phyloP scores from a whole-genome alignment of 2,329 filamentous ascomycete species.

The Trichoderma aggressivum region DNA sequence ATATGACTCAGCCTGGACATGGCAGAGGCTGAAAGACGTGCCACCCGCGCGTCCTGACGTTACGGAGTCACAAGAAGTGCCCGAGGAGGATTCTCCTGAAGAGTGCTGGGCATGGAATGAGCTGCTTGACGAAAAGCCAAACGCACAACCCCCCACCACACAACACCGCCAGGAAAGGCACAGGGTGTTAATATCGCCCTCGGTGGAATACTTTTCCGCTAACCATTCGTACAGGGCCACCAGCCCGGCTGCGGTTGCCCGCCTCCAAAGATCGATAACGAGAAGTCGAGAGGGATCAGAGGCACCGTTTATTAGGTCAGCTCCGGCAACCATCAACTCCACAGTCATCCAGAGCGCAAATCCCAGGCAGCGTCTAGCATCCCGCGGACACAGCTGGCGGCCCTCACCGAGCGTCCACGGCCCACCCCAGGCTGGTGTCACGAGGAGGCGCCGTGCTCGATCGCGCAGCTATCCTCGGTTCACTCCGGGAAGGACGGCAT shows the following conservation, averaged over 20 bases:
- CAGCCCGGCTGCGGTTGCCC: constrained; percentile 28
- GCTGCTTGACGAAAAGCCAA: constrained; percentile 56
- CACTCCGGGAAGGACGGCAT: constrained; percentile 55
- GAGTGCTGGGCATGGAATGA: constrained; percentile 67
- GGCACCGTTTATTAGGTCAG: constrained; percentile 49
- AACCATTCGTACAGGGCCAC: constrained; percentile 24
- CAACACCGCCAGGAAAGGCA: constrained; percentile 42
- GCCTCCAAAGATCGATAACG: constrained; percentile 40
- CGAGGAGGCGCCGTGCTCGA: constrained; percentile 52
- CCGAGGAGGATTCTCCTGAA: constrained; percentile 61
- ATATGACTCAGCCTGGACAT: constrained; percentile 61
- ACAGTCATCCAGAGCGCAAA: constrained; percentile 34
- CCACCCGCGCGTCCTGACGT: constrained; percentile 52
- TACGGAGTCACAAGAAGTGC: constrained; percentile 45
- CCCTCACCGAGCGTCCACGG: constrained; percentile 31
- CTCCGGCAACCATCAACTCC: constrained; percentile 47
- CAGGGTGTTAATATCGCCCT: constrained; percentile 42
- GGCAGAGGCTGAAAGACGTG: constrained; percentile 64
- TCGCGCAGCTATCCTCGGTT: constrained; percentile 55
- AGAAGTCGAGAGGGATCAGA: constrained; percentile 41
- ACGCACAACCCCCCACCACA: constrained; percentile 42
- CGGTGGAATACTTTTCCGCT: constrained; percentile 31
- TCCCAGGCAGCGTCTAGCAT: constrained; percentile 44
- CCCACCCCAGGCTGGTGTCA: constrained; percentile 31
- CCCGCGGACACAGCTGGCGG: constrained; percentile 37